Percentiles rank a stretch among this genome's conserved stretches.
Evolutionary conservation across 306 rosid genomes (phyloP).

Genomic region (Cucumis melo): DNA sequence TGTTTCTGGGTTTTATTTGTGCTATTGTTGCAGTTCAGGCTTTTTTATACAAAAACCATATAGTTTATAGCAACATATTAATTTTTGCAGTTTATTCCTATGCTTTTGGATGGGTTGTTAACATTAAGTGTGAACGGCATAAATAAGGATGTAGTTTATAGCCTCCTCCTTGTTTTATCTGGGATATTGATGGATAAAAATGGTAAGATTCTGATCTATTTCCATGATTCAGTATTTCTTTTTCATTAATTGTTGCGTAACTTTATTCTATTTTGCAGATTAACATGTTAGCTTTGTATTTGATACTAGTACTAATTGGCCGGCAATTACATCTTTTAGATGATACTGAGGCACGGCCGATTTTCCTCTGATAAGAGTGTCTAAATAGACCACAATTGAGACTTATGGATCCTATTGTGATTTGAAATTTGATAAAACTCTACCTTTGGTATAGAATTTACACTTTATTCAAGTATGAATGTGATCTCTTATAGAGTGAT

Average conservation of each 20-base stretch:
- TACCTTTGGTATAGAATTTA: too few relatives aligned
- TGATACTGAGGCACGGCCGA: neutral
- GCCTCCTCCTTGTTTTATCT: slow-evolving; percentile 73
- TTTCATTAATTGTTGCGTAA: neutral
- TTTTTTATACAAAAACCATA: neutral
- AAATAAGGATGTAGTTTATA: slow-evolving; percentile 58
- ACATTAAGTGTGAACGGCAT: slow-evolving; percentile 39
- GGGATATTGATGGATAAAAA: slow-evolving; percentile 68
- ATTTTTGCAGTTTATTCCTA: slow-evolving; percentile 66
- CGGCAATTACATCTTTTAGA: neutral
- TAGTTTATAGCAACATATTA: neutral
- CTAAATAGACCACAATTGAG: neutral
- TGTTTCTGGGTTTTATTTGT: neutral
- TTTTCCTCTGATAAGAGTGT: neutral
- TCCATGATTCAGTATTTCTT: neutral
- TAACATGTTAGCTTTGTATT: neutral
- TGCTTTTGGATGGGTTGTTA: slow-evolving; percentile 62
- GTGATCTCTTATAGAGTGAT: too few relatives aligned
- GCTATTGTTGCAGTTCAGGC: neutral
- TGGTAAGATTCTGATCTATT: slow-evolving; percentile 33
- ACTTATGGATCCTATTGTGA: neutral
- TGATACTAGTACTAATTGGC: neutral
- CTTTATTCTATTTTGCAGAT: neutral
- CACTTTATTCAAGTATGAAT: too few relatives aligned
- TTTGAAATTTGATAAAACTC: too few relatives aligned